Conservation (phyloP, 495 filamentous ascomycete genomes). For the Acidomyces sp. region DNA sequence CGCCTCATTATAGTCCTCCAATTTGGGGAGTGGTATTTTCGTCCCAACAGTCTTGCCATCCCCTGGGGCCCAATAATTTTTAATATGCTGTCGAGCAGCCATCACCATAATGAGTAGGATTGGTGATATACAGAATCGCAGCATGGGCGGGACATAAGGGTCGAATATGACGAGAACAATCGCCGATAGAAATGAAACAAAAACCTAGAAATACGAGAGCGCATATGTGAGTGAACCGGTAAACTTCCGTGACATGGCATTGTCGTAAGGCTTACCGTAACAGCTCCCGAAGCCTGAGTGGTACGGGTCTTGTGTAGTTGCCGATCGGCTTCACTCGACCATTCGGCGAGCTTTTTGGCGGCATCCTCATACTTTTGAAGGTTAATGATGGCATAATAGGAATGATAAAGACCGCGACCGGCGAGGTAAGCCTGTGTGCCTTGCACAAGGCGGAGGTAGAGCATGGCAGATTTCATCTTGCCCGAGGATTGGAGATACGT, state of each 20-base stretch:
- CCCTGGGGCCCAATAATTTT: conserved; percentile 25
- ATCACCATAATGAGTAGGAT: conserved; percentile 10
- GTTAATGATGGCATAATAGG: conserved; percentile 33
- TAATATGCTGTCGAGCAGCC: conserved; percentile 19
- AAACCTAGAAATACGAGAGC: conserved; percentile 26
- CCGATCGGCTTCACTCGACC: conserved; percentile 28
- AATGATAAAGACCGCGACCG: conserved; percentile 23
- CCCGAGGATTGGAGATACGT: too few species aligned
- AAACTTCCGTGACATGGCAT: too few species aligned
- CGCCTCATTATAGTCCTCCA: conserved; percentile 29
- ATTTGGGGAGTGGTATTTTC: conserved; percentile 27
- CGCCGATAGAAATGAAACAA: conserved; percentile 33
- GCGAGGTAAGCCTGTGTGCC: conserved; percentile 12
- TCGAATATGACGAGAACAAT: conserved; percentile 27
- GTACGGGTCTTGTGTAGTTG: conserved; percentile 33
- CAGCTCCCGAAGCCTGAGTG: conserved; percentile 30
- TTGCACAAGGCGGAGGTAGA: conserved; percentile 24
- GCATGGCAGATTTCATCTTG: conserved; percentile 6
- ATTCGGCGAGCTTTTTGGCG: conserved; percentile 31
- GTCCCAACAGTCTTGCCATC: conserved; percentile 15
- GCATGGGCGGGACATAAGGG: conserved; percentile 2
- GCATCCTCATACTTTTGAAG: conserved; percentile 32
- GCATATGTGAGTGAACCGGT: not conserved
- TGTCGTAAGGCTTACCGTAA: conserved; percentile 20
- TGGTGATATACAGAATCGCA: conserved; percentile 11